Evolutionary conservation across 2,329 filamentous ascomycete species (phyloP).

Genomic region (Beauveria varroae): DNA sequence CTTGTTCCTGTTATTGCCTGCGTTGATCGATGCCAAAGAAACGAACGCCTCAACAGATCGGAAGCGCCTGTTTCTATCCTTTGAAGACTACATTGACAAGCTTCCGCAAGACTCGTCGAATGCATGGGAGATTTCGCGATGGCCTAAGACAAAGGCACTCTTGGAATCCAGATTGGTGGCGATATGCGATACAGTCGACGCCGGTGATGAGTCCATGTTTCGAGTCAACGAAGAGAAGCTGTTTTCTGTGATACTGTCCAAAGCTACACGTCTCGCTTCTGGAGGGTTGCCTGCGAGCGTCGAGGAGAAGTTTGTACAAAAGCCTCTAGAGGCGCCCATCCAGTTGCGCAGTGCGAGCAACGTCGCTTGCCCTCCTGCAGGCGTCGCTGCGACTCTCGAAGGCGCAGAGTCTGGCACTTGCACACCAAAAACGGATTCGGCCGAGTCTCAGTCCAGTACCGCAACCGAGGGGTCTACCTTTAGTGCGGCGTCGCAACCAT

Average conservation of each 20-base stretch:
- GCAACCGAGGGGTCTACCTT: constrained; percentile 28
- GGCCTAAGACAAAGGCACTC: constrained; percentile 36
- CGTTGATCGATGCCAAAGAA: constrained; percentile 43
- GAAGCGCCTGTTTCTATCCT: constrained; percentile 59
- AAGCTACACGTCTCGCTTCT: constrained; percentile 62
- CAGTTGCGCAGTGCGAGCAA: constrained; percentile 50
- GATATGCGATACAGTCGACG: constrained; percentile 76
- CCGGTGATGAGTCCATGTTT: constrained; percentile 79
- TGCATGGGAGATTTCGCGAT: constrained; percentile 48
- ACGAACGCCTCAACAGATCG: constrained; percentile 35
- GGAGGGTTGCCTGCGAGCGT: constrained; percentile 66
- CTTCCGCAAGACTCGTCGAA: constrained; percentile 49
- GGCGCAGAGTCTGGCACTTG: constrained; percentile 20
- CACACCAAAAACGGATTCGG: constrained; percentile 23
- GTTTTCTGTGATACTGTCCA: constrained; percentile 54
- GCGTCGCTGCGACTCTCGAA: neutral
- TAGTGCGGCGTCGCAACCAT: constrained; percentile 31
- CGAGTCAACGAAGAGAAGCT: constrained; percentile 69
- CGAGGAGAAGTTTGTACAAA: constrained; percentile 76
- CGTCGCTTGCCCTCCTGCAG: neutral
- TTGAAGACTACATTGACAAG: constrained; percentile 65
- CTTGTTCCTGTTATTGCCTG: constrained; percentile 74
- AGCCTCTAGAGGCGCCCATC: constrained; percentile 68
- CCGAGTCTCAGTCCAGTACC: constrained; percentile 36
- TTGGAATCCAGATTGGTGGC: constrained; percentile 59